These are phyloP conservation scores for Amanita polypyramis DNA, from an alignment of 768 basidiomycete genomes.

Conservation along the genomic window DNA sequence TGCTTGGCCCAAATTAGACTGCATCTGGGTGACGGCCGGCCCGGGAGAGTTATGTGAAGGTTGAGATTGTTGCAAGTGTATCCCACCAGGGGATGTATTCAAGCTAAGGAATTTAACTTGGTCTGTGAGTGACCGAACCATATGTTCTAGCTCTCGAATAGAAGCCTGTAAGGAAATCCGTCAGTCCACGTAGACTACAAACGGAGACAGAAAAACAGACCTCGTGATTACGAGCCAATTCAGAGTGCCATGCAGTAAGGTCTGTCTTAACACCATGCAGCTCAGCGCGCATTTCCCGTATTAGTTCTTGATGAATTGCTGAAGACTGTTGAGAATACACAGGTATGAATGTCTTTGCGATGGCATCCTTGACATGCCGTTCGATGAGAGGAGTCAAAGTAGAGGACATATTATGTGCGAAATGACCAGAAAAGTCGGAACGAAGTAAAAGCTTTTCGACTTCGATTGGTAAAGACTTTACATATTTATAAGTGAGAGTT, in stretches of 20 bases:
- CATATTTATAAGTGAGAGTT: not conserved
- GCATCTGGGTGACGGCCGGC: conserved; percentile 25
- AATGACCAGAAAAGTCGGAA: conserved; percentile 67
- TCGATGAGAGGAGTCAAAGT: conserved; percentile 71
- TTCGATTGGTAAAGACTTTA: conserved; percentile 64
- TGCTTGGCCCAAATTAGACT: conserved; percentile 24
- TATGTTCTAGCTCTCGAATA: conserved; percentile 75
- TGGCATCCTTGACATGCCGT: conserved; percentile 70
- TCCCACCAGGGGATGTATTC: conserved; percentile 29
- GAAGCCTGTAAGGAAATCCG: conserved; percentile 34
- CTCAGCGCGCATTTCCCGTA: conserved; percentile 66
- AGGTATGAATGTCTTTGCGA: conserved; percentile 65
- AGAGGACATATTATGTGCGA: conserved; percentile 63
- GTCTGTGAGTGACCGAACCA: conserved; percentile 63
- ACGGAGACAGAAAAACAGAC: conserved; percentile 25
- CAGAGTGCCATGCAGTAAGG: conserved; percentile 71
- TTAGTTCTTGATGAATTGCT: conserved; percentile 69
- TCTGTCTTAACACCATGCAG: conserved; percentile 73
- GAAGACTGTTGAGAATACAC: conserved; percentile 67
- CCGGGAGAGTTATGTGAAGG: conserved; percentile 31
- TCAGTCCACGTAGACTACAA: not conserved
- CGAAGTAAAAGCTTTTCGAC: conserved; percentile 70
- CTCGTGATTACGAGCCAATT: conserved; percentile 70
- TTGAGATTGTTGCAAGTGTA: conserved; percentile 31
- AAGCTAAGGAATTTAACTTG: conserved; percentile 73